phyloP scores from a whole-genome alignment of 352 stramenopile species.

The Phytophthora melonis region DNA sequence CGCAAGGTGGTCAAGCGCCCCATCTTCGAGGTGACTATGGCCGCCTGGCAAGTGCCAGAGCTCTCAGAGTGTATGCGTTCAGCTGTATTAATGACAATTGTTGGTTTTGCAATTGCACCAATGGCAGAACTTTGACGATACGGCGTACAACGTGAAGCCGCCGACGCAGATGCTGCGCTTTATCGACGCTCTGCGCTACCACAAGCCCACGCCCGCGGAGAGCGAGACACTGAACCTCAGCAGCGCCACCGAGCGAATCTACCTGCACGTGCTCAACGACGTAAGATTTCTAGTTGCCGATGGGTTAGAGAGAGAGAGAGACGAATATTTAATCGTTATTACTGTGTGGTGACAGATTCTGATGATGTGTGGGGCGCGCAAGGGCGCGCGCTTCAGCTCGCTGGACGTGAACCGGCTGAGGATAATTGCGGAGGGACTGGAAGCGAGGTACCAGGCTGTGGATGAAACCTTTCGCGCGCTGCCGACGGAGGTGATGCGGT shows the following conservation, averaged over 20 bases:
- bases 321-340: background rate
- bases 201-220: conserved; percentile 83
- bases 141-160: conserved; percentile 71
- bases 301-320: too few species aligned
- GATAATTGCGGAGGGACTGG: conserved; percentile 57
- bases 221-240: conserved; percentile 73
- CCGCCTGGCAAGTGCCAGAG: too few species aligned
- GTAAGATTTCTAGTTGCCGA: conserved; percentile 28
- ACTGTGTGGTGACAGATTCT: conserved; percentile 58
- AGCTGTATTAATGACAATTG: too few species aligned
- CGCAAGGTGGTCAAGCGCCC: conserved; percentile 76
- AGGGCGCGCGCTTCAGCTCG: conserved; percentile 84
- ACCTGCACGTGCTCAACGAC: conserved; percentile 80
- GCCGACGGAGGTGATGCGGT: conserved; percentile 68
- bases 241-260: conserved; percentile 76
- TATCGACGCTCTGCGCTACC: conserved; percentile 85
- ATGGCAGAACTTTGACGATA: conserved; percentile 75
- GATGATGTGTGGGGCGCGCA: conserved; percentile 75
- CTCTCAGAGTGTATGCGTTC: too few species aligned
- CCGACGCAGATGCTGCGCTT: conserved; percentile 87
- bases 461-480: conserved; percentile 65
- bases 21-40: conserved; percentile 67
- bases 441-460: conserved; percentile 58
- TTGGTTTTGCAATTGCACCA: background rate
- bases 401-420: conserved; percentile 72